Conservation (phyloP, 805 yeast species). For the Spathaspora arborariae region DNA sequence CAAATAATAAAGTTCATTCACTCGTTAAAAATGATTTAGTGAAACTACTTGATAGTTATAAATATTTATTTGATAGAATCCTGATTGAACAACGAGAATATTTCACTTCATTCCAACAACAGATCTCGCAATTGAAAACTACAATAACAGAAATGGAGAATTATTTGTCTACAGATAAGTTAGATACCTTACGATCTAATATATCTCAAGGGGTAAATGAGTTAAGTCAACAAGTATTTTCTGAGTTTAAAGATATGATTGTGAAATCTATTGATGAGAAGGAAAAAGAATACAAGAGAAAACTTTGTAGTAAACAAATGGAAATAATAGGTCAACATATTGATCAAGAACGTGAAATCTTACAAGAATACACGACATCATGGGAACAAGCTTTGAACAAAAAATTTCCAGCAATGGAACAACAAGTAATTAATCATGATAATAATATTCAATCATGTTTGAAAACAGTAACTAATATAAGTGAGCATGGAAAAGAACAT, state of each 20-base stretch:
- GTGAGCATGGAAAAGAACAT: not conserved
- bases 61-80: not conserved
- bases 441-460: not conserved
- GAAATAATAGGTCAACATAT: not conserved
- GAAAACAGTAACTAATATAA: not conserved
- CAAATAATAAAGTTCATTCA: not conserved
- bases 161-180: constrained; percentile 14
- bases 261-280: not conserved
- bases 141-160: constrained; percentile 13
- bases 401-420: constrained; percentile 1
- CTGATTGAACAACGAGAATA: constrained; percentile 3
- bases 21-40: constrained; percentile 4
- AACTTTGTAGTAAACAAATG: not conserved
- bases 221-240: not conserved
- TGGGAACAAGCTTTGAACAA: constrained; percentile 1
- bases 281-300: not conserved
- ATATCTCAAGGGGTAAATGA: not conserved
- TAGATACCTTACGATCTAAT: not conserved
- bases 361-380: constrained; percentile 1
- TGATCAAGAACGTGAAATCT: constrained; percentile 1
- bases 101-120: constrained; percentile 3
- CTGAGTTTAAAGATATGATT: not conserved
- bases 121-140: constrained; percentile 10
- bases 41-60: not conserved
- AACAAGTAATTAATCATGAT: not conserved